These are phyloP conservation scores for Phytopythium boreale DNA, from an alignment of 352 stramenopile species.

Conservation along the genomic window DNA sequence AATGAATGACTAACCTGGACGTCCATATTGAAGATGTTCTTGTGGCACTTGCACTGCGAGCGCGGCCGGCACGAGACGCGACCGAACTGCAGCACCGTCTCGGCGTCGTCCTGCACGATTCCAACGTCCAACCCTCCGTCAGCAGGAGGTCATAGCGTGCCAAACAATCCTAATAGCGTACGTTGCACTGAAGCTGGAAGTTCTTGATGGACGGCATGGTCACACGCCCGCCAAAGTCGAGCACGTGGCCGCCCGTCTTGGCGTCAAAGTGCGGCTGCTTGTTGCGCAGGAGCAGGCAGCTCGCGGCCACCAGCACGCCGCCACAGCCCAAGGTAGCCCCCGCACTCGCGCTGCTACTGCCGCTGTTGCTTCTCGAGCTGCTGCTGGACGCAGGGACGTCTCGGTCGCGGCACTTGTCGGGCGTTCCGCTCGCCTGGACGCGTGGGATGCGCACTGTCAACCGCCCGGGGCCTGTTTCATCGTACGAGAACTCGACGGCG, in stretches of 20 bases:
- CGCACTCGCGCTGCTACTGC: not conserved
- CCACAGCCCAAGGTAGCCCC: conserved; percentile 1
- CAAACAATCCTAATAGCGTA: conserved; percentile 10
- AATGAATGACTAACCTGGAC: conserved; percentile 53
- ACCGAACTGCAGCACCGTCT: conserved; percentile 54
- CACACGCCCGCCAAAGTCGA: conserved; percentile 64
- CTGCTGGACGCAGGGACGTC: not conserved
- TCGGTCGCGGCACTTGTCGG: conserved; percentile 29
- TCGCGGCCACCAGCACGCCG: conserved; percentile 16
- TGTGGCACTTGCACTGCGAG: conserved; percentile 61
- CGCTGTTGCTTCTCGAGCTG: not conserved
- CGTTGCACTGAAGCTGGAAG: conserved; percentile 62
- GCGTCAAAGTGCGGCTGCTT: conserved; percentile 70
- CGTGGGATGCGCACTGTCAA: conserved; percentile 41
- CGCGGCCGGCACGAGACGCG: conserved; percentile 56
- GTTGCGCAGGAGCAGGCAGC: conserved; percentile 84
- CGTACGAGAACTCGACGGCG: conserved; percentile 59
- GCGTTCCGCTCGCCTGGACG: conserved; percentile 25
- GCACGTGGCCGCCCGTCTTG: conserved; percentile 46
- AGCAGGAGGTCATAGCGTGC: not conserved
- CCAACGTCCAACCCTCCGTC: not conserved
- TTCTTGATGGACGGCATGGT: conserved; percentile 75
- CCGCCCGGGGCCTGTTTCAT: conserved; percentile 60
- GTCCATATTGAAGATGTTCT: conserved; percentile 94
- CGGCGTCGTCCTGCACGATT: conserved; percentile 2